phyloP scores from a whole-genome alignment of 192 early-diverging fungal species.

The Coemansia sp. region DNA sequence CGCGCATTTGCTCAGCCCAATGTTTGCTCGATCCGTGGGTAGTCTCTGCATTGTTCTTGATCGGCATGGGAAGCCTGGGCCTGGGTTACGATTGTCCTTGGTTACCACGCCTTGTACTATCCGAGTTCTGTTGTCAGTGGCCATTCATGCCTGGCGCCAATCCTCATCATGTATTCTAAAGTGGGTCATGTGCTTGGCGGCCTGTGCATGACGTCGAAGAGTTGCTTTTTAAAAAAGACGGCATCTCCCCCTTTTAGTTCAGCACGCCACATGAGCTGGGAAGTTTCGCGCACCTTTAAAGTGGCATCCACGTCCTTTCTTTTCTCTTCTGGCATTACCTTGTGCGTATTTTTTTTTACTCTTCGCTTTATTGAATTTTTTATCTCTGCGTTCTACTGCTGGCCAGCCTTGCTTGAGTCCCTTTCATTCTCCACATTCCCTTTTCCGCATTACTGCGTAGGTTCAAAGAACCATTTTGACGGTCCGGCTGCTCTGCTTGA shows the following conservation, averaged over 20 bases:
- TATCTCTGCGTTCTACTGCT: background rate
- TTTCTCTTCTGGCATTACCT: background rate
- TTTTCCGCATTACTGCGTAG: background rate
- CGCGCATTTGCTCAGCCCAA: too few species aligned
- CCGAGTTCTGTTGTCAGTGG: too few species aligned
- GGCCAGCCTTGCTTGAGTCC: conserved; percentile 1
- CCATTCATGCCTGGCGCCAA: background rate
- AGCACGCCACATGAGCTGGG: background rate
- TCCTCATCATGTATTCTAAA: background rate
- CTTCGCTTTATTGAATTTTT: background rate
- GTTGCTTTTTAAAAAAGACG: background rate
- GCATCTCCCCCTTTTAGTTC: background rate
- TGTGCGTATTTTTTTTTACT: background rate
- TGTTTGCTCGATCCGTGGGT: too few species aligned
- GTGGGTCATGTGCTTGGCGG: background rate
- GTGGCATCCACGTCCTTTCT: background rate
- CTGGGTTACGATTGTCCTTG: background rate
- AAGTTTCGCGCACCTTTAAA: background rate
- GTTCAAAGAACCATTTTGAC: too few species aligned
- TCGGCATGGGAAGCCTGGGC: background rate
- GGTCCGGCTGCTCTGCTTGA: too few species aligned
- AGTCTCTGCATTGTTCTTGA: background rate
- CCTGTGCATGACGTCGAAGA: background rate
- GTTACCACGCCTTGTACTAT: background rate
- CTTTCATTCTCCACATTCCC: conserved; percentile 4